phyloP scores from a whole-genome alignment of 2,329 filamentous ascomycete species.

The Alternaria atra region DNA sequence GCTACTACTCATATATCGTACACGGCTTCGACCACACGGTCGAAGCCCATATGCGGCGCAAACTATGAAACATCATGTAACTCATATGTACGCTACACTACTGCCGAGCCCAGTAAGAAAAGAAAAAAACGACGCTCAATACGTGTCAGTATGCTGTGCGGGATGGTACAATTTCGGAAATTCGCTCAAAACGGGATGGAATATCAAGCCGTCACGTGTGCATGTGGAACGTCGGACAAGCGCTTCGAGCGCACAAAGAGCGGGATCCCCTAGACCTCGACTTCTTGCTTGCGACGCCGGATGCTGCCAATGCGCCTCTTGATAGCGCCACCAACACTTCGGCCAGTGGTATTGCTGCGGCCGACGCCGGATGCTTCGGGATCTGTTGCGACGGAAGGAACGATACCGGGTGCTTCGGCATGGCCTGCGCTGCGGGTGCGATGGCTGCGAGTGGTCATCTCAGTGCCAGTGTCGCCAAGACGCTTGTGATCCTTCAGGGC shows the following conservation, averaged over 20 bases:
- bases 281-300: constrained; percentile 47
- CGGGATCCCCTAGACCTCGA: constrained; percentile 29
- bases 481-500: constrained; percentile 69
- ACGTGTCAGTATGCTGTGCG: background rate
- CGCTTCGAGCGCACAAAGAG: constrained; percentile 8
- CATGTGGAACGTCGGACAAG: background rate
- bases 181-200: background rate
- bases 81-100: background rate
- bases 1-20: background rate
- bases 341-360: constrained; percentile 50
- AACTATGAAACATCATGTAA: background rate
- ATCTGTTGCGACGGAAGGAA: constrained; percentile 41
- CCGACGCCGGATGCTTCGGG: constrained; percentile 39
- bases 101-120: background rate
- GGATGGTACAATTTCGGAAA: constrained; percentile 9
- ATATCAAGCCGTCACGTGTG: background rate
- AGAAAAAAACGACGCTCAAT: background rate
- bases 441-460: constrained; percentile 53
- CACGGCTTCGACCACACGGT: background rate
- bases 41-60: background rate
- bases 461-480: constrained; percentile 52
- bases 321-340: constrained; percentile 49
- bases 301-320: constrained; percentile 60
- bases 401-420: constrained; percentile 30
- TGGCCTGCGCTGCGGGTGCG: constrained; percentile 50